Percentiles rank a stretch among this genome's conserved stretches.
Evolutionary conservation across 192 early-diverging fungal species (phyloP).

Genomic region (Mortierella antarctica): DNA sequence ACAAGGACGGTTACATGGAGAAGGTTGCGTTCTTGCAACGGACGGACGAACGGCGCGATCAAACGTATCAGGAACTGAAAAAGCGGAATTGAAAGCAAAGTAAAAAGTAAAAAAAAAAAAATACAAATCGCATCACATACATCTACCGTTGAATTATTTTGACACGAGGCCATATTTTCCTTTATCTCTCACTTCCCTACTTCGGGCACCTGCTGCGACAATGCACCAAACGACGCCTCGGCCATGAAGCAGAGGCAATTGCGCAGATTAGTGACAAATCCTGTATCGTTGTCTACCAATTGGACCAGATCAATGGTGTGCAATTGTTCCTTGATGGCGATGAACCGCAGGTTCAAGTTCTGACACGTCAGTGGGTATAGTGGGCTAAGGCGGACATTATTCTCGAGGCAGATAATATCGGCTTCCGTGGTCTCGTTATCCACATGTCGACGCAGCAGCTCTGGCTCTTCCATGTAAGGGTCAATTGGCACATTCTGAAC

Average conservation of each 20-base stretch:
- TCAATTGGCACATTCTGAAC: conserved; percentile 59
- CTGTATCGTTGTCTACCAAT: conserved; percentile 69
- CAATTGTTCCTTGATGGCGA: conserved; percentile 67
- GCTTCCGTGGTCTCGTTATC: conserved; percentile 70
- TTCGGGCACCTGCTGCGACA: conserved; percentile 45
- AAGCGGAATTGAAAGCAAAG: conserved; percentile 15
- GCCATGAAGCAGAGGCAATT: conserved; percentile 58
- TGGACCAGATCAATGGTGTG: conserved; percentile 68
- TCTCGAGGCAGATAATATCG: conserved; percentile 68
- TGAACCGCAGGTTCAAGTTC: conserved; percentile 65
- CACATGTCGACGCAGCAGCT: conserved; percentile 63
- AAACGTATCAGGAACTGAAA: conserved; percentile 56
- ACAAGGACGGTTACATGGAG: conserved; percentile 80
- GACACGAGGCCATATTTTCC: too few relatives aligned
- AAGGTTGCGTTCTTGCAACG: conserved; percentile 76
- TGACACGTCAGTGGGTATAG: conserved; percentile 66
- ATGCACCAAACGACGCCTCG: conserved; percentile 50
- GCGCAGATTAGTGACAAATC: conserved; percentile 68
- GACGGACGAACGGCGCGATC: conserved; percentile 67
- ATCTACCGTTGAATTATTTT: too few relatives aligned
- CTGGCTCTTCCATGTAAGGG: conserved; percentile 68
- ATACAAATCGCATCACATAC: not conserved
- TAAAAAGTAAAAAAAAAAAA: conserved; percentile 8
- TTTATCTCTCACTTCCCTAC: conserved; percentile 14
- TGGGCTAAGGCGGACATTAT: conserved; percentile 67